These are phyloP conservation scores for Gentiana macrophylla DNA, from an alignment of 257 asterid genomes.

Conservation along the genomic window DNA sequence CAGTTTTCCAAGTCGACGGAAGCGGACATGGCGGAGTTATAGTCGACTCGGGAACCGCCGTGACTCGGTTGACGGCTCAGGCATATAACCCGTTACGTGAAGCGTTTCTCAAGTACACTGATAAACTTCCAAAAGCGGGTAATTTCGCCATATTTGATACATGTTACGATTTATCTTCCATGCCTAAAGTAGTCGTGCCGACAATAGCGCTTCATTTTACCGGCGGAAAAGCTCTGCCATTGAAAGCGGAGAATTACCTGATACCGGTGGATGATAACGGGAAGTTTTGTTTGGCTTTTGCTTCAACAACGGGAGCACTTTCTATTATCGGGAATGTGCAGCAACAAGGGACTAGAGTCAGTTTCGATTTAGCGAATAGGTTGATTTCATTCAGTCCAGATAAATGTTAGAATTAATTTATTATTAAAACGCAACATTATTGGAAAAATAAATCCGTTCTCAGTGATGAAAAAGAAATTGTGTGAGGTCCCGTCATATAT, in stretches of 20 bases:
- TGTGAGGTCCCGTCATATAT: no score
- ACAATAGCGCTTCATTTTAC: slow-evolving; percentile 47
- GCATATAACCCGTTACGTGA: slow-evolving; percentile 49
- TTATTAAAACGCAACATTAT: no score
- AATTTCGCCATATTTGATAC: slow-evolving; percentile 60
- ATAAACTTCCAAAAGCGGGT: slow-evolving; percentile 18
- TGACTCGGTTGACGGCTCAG: slow-evolving; percentile 47
- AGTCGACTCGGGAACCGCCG: slow-evolving; percentile 88
- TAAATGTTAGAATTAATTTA: slow-evolving; percentile 36
- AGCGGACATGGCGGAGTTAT: slow-evolving; percentile 75
- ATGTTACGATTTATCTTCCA: slow-evolving; percentile 47
- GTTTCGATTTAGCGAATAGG: slow-evolving; percentile 41
- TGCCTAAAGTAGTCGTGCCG: slow-evolving; percentile 42
- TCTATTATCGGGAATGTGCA: slow-evolving; percentile 78
- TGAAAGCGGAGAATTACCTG: slow-evolving; percentile 48
- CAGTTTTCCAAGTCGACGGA: slow-evolving; percentile 23
- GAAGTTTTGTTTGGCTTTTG: slow-evolving; percentile 68
- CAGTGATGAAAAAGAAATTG: no score
- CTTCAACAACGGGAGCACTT: slow-evolving; percentile 35
- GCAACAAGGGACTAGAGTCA: slow-evolving; percentile 91
- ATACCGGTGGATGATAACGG: slow-evolving; percentile 51
- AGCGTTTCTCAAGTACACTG: slow-evolving; percentile 23
- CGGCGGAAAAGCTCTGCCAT: slow-evolving; percentile 31
- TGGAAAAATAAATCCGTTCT: no score
- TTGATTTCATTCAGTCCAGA: slow-evolving; percentile 55